Evolutionary conservation across 2,329 filamentous ascomycete genomes (phyloP).

Genomic region (Orbilia oligospora): DNA sequence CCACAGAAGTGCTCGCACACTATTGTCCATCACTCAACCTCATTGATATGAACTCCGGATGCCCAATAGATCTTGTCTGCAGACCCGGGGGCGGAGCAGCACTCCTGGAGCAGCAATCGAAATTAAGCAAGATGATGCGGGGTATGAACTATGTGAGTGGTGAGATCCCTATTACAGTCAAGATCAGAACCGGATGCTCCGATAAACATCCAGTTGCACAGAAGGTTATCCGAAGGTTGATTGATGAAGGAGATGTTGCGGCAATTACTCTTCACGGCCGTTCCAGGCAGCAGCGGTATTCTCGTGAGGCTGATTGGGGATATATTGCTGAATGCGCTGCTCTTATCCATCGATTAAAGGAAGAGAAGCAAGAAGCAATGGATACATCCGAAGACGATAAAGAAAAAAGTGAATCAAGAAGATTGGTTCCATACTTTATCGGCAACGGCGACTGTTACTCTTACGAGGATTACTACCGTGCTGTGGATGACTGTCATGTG

Average conservation of each 20-base stretch:
- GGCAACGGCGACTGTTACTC: slow-evolving; percentile 98
- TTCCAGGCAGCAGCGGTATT: slow-evolving; percentile 94
- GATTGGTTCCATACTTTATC: slow-evolving; percentile 77
- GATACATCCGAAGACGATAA: slow-evolving; percentile 82
- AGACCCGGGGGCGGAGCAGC: slow-evolving; percentile 90
- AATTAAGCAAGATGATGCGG: slow-evolving; percentile 92
- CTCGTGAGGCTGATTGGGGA: slow-evolving; percentile 89
- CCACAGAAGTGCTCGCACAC: slow-evolving; percentile 82
- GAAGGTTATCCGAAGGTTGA: slow-evolving; percentile 84
- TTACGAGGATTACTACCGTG: slow-evolving; percentile 85
- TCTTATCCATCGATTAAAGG: slow-evolving; percentile 84
- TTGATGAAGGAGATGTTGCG: slow-evolving; percentile 88
- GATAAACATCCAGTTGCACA: slow-evolving; percentile 83
- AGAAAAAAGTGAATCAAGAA: slow-evolving; percentile 67
- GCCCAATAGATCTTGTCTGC: slow-evolving; percentile 94
- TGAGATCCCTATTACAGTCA: slow-evolving; percentile 91
- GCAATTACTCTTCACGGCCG: slow-evolving; percentile 96
- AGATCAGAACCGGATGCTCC: slow-evolving; percentile 91
- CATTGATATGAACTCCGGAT: slow-evolving; percentile 96
- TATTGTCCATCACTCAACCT: slow-evolving; percentile 87
- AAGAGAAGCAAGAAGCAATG: slow-evolving; percentile 75
- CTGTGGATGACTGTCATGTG: slow-evolving; percentile 82
- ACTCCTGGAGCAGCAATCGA: slow-evolving; percentile 86
- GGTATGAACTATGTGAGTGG: slow-evolving; percentile 96
- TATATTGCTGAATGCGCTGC: slow-evolving; percentile 93